Conservation (phyloP, 352 stramenopile genomes). For the Phytophthora pluvialis region DNA sequence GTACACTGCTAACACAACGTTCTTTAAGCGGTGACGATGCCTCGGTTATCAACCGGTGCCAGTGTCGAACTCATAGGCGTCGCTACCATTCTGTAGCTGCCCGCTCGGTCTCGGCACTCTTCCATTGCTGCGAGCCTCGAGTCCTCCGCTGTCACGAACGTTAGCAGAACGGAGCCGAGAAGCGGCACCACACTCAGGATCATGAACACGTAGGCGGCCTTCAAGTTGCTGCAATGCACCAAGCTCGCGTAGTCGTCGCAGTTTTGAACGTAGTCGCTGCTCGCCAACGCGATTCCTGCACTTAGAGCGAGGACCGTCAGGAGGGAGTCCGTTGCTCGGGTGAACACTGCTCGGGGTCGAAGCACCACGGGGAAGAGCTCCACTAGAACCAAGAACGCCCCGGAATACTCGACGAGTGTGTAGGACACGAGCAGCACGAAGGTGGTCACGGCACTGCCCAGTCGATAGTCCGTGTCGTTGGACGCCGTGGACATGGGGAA, state of each 20-base stretch:
- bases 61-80: constrained; percentile 19
- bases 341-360: constrained; percentile 35
- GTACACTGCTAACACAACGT: neutral
- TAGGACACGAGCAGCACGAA: constrained; percentile 38
- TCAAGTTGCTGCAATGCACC: constrained; percentile 52
- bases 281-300: constrained; percentile 34
- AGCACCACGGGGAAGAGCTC: constrained; percentile 44
- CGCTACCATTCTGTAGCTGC: constrained; percentile 34
- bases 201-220: constrained; percentile 39
- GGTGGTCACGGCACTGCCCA: constrained; percentile 36
- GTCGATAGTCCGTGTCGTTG: constrained; percentile 22
- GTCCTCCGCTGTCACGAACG: constrained; percentile 36
- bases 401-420: constrained; percentile 33
- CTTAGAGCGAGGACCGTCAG: constrained; percentile 37
- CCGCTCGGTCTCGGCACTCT: constrained; percentile 33
- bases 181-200: constrained; percentile 43
- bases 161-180: constrained; percentile 39
- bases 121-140: neutral
- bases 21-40: constrained; percentile 19
- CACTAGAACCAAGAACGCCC: constrained; percentile 26
- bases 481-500: constrained; percentile 19
- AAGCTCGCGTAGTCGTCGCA: constrained; percentile 40
- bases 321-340: constrained; percentile 35
- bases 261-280: constrained; percentile 34
- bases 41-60: constrained; percentile 19